Percentiles rank a stretch among this genome's conserved stretches.
Conservation (phyloP, 2,329 filamentous ascomycete genomes). For the Fusarium musae region DNA sequence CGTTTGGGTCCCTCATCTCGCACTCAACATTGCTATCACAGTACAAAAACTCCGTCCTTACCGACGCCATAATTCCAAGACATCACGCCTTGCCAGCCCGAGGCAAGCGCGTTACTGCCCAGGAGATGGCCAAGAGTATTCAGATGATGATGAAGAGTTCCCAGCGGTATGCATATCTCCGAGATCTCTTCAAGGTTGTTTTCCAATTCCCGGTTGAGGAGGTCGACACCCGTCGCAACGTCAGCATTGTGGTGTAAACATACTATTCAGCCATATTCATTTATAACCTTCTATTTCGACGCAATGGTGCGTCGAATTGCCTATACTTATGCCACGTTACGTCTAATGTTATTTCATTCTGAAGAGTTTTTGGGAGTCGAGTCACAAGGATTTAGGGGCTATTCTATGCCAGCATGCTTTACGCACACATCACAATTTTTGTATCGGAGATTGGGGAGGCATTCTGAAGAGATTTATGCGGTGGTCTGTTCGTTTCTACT, state of each 20-base stretch:
- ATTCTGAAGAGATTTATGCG: conserved; percentile 33
- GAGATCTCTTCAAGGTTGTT: conserved; percentile 84
- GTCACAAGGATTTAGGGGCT: conserved; percentile 9
- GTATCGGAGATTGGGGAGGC: conserved; percentile 12
- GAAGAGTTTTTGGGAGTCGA: conserved; percentile 20
- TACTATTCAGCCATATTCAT: neutral
- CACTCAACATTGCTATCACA: conserved; percentile 78
- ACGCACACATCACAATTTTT: conserved; percentile 22
- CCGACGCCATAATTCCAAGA: conserved; percentile 69
- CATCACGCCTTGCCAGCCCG: conserved; percentile 57
- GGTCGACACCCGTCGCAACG: conserved; percentile 72
- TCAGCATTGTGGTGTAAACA: conserved; percentile 65
- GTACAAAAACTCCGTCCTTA: conserved; percentile 83
- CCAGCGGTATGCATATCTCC: conserved; percentile 78
- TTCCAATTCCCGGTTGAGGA: conserved; percentile 89
- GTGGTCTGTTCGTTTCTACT: conserved; percentile 45
- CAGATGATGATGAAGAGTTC: conserved; percentile 76
- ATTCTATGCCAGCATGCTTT: conserved; percentile 7
- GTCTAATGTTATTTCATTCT: conserved; percentile 32
- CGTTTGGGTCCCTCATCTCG: conserved; percentile 78
- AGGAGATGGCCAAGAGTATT: conserved; percentile 85
- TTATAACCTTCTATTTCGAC: neutral
- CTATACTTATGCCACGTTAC: conserved; percentile 19
- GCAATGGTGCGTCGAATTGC: neutral
- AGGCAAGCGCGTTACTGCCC: conserved; percentile 70